Evolutionary conservation across 805 yeast species (phyloP).

Genomic region (Metschnikowia kunwiensis): DNA sequence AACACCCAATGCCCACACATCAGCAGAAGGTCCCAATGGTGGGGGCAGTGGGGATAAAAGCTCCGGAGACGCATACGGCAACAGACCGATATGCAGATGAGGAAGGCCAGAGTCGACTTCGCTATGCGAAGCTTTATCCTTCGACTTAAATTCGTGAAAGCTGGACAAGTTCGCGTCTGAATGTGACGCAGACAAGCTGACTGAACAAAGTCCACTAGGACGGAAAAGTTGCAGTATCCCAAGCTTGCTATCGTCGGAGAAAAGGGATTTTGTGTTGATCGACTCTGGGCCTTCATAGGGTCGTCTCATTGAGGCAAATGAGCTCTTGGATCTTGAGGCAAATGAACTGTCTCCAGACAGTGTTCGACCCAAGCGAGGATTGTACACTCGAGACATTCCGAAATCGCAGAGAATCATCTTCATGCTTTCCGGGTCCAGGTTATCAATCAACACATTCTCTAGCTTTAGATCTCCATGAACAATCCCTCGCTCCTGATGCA

Average conservation of each 20-base stretch:
- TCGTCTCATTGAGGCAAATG: slow-evolving; percentile 29
- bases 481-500: slow-evolving; percentile 53
- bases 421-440: slow-evolving; percentile 37
- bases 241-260: slow-evolving; percentile 32
- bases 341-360: slow-evolving; percentile 18
- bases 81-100: slow-evolving; percentile 76
- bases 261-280: slow-evolving; percentile 20
- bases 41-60: slow-evolving; percentile 61
- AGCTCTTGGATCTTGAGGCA: slow-evolving; percentile 34
- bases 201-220: slow-evolving; percentile 31
- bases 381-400: slow-evolving; percentile 63
- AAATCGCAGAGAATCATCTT: slow-evolving; percentile 75
- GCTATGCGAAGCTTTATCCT: slow-evolving; percentile 10
- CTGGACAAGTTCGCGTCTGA: slow-evolving; percentile 11
- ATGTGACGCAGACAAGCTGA: slow-evolving; percentile 8
- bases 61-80: slow-evolving; percentile 93
- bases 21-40: slow-evolving; percentile 65
- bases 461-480: slow-evolving; percentile 83
- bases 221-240: slow-evolving; percentile 28
- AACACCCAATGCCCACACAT: slow-evolving; percentile 91
- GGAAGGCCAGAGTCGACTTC: slow-evolving; percentile 46
- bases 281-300: slow-evolving; percentile 37
- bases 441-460: slow-evolving; percentile 70
- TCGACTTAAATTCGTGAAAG: slow-evolving; percentile 17
- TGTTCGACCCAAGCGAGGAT: slow-evolving; percentile 26